phyloP scores from a whole-genome alignment of 2,329 filamentous ascomycete genomes.

The Stachybotrys elegans region DNA sequence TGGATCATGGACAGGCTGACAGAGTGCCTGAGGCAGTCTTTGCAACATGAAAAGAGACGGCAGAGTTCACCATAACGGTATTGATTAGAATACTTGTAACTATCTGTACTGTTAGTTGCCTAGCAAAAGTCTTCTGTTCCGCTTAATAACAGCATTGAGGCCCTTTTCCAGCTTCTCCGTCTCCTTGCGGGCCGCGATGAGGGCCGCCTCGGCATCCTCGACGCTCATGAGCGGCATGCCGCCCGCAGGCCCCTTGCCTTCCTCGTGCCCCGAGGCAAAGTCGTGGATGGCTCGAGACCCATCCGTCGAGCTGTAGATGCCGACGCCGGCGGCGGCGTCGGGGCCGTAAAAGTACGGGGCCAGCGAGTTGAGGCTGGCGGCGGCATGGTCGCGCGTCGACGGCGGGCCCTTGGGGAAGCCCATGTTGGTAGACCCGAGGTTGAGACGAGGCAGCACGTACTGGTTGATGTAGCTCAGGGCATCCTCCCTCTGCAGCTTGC shows the following conservation, averaged over 20 bases:
- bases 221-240: constrained; percentile 55
- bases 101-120: too few species aligned
- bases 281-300: constrained; percentile 28
- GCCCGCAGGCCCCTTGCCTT: constrained; percentile 22
- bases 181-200: constrained; percentile 49
- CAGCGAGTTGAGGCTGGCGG: constrained; percentile 48
- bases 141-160: constrained; percentile 53
- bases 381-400: constrained; percentile 38
- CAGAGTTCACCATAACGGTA: too few species aligned
- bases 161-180: constrained; percentile 59
- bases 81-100: too few species aligned
- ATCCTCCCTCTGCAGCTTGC: constrained; percentile 62
- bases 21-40: constrained; percentile 39
- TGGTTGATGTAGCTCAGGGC: constrained; percentile 66
- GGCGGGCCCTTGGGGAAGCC: constrained; percentile 31
- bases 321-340: constrained; percentile 37
- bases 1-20: constrained; percentile 67
- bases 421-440: constrained; percentile 45
- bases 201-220: constrained; percentile 57
- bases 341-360: constrained; percentile 53
- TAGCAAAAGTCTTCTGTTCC: constrained; percentile 51
- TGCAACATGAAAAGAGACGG: constrained; percentile 15
- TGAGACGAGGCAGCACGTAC: constrained; percentile 57
- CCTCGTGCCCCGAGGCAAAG: constrained; percentile 24
- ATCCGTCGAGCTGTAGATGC: constrained; percentile 35